Base-by-base conservation (phyloP, 495 filamentous ascomycete species). In the Penicillium samsonianum region DNA sequence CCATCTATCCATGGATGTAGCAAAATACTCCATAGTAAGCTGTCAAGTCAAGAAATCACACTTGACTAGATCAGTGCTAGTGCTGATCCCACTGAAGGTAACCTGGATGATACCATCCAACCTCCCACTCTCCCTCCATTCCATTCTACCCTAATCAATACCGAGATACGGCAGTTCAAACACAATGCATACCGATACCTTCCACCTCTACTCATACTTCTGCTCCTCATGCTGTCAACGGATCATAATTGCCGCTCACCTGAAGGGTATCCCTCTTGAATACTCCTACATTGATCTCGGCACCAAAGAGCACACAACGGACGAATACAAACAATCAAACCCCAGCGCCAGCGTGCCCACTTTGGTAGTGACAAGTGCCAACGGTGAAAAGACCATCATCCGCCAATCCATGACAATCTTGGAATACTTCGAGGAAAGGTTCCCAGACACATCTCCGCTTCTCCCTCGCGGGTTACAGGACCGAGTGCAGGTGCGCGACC, bases 201-300 rank as follows among this genome's bases (percentile, higher is more conserved):
- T 40, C 16, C 37, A 40, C 37, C 16, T 40, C 16, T 40, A 40
- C 16, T 40, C 37, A 40, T 40, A 40, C 12, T 40, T 17, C 37
- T 40, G 37, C 37, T 40, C 37, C 16, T 40, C 37, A 19, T 40
- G 37, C 16, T 40, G 37, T 16, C 37, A 40, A 40, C 37, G 37
- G 12, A 19, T 40, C 37, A 40, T 40, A 1, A 16, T 40, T 4
- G 37, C 37, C 37, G 37, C 37, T 40, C 16, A 40, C 4, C 37
- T 40, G 4, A 53, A 53, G 37, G 50, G 48, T 9, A 50, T 50
- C 20, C 48, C 48, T 9, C 26, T 50, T 20, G 31, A 50, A 9
- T 35, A 10, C 14, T 38, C 48, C 26, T 50, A 33, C 19, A 38
- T 50, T 7, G 48, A 50, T 7, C 48, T 50, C 31, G 48, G 26